Conservation (phyloP, 2,329 filamentous ascomycete species). For the Fusarium sp. region DNA sequence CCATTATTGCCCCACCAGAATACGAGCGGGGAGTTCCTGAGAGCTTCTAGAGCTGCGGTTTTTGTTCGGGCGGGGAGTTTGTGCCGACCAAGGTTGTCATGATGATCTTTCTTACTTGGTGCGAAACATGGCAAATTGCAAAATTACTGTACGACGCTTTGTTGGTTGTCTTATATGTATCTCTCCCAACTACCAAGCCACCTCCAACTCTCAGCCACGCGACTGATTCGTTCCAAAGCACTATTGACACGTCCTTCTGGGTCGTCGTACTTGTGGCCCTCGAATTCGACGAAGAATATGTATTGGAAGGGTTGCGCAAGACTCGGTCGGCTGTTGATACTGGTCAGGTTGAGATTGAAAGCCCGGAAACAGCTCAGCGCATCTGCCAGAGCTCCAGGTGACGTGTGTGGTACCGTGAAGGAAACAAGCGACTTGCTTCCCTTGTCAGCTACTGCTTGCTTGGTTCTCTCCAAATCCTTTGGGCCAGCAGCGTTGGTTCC, state of each 20-base stretch:
- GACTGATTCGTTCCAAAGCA: slow-evolving; percentile 68
- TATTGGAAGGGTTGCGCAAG: slow-evolving; percentile 84
- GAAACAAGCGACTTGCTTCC: slow-evolving; percentile 78
- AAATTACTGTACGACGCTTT: slow-evolving; percentile 12
- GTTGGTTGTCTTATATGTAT: slow-evolving; percentile 46
- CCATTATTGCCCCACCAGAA: slow-evolving; percentile 36
- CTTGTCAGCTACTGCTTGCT: slow-evolving; percentile 40
- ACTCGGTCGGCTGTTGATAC: slow-evolving; percentile 88
- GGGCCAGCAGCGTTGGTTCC: slow-evolving; percentile 50
- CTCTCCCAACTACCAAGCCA: slow-evolving; percentile 77
- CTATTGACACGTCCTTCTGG: slow-evolving; percentile 67
- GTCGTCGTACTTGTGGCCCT: slow-evolving; percentile 66
- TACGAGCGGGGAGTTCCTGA: slow-evolving; percentile 42
- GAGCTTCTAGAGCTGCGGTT: slow-evolving; percentile 18
- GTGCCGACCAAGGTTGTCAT: slow-evolving; percentile 8
- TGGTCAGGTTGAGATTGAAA: slow-evolving; percentile 83
- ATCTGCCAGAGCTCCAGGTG: slow-evolving; percentile 84
- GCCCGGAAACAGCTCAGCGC: slow-evolving; percentile 82
- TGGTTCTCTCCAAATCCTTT: slow-evolving; percentile 43
- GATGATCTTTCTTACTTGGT: slow-evolving; percentile 22
- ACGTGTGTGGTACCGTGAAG: slow-evolving; percentile 82
- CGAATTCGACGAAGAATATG: slow-evolving; percentile 93
- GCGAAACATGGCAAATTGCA: slow-evolving; percentile 5
- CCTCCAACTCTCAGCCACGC: slow-evolving; percentile 70
- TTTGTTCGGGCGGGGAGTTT: slow-evolving; percentile 30